phyloP scores from a whole-genome alignment of 2,329 filamentous ascomycete genomes.

The Cladobotryum protrusum region DNA sequence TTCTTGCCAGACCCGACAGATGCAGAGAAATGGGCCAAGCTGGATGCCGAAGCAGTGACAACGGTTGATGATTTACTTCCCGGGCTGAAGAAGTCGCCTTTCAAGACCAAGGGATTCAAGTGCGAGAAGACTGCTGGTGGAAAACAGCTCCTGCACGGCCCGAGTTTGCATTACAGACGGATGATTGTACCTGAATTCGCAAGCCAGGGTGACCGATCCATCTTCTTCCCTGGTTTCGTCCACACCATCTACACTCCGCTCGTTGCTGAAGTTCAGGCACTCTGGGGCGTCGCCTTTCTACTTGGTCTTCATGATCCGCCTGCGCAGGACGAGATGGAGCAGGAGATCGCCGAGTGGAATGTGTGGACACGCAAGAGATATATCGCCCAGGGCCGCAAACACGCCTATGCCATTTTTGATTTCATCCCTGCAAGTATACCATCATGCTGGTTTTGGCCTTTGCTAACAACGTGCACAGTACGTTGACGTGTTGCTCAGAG shows the following conservation, averaged over 20 bases:
- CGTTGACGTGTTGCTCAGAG: conserved; percentile 14
- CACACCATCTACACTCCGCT: conserved; percentile 24
- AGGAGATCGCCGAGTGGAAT: conserved; percentile 25
- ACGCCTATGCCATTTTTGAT: conserved; percentile 26
- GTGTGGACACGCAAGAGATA: conserved; percentile 29
- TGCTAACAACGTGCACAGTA: conserved; percentile 11
- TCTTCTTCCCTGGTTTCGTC: conserved; percentile 27
- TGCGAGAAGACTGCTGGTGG: neutral
- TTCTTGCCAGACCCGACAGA: conserved; percentile 7
- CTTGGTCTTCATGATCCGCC: conserved; percentile 21
- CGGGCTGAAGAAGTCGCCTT: conserved; percentile 10
- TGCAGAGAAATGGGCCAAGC: conserved; percentile 11
- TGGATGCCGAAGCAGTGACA: conserved; percentile 14
- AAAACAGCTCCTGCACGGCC: conserved; percentile 12
- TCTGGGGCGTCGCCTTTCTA: conserved; percentile 26
- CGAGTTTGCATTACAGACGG: conserved; percentile 19
- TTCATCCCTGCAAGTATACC: conserved; percentile 22
- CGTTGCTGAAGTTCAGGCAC: conserved; percentile 22
- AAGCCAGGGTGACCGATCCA: conserved; percentile 23
- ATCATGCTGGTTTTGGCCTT: neutral
- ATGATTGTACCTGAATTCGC: conserved; percentile 20
- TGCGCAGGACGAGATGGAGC: conserved; percentile 20
- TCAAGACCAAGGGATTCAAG: neutral
- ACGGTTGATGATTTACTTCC: conserved; percentile 16
- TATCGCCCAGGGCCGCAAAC: conserved; percentile 22